Base-by-base conservation (phyloP, 306 rosid genomes). In the Geum urbanum region DNA sequence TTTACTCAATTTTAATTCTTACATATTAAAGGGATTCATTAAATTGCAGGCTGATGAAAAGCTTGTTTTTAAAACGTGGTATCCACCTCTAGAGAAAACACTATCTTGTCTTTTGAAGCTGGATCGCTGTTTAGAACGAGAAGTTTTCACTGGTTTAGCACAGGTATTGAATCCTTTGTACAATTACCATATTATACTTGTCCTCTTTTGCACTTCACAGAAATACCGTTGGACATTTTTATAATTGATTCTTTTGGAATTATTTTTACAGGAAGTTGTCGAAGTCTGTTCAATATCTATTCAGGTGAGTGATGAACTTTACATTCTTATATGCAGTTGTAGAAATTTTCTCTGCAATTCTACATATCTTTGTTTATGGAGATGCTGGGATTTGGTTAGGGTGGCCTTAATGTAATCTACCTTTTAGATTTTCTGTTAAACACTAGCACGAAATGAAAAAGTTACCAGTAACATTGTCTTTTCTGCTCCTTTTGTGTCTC, bases 1-100 rank as follows among this genome's bases (percentile, higher is more conserved):
- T 35, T 54, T 37, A 6, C 60, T 49, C 0, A 39, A 37, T 46
- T 40, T 6, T 7, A 19, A 32, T 46, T 37, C 44, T 8, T 67
- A 50, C 22, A 63, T 64, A 40, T 65, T 46, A 27, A 71, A 58
- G 18, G 32, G 43, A 11, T 58, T 27, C 40, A 39, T 51, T 63
- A 46, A 77, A 66, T 61, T 81, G 81, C 78, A 95, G 99, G 91
- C 70, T 57, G 96, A 86, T 76, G 92, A 84, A 76, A 85, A 84
- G 82, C 84, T 85, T 82, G 78, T 86, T 45, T 86, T 80, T 73
- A 89, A 86, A 72, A 82, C 92, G 5, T 95, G 96, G 97, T 95
- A 95, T 82, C 99, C 96, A 0, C 99, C 96, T 10, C 82, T 95
- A 16, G 99, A 91, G 84, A 95, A 91, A 83, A 91, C 99, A 15